Percentiles rank a stretch among this genome's conserved stretches.
phyloP scores from a whole-genome alignment of 176 grass and related monocot genomes.

The Ananas comosus region DNA sequence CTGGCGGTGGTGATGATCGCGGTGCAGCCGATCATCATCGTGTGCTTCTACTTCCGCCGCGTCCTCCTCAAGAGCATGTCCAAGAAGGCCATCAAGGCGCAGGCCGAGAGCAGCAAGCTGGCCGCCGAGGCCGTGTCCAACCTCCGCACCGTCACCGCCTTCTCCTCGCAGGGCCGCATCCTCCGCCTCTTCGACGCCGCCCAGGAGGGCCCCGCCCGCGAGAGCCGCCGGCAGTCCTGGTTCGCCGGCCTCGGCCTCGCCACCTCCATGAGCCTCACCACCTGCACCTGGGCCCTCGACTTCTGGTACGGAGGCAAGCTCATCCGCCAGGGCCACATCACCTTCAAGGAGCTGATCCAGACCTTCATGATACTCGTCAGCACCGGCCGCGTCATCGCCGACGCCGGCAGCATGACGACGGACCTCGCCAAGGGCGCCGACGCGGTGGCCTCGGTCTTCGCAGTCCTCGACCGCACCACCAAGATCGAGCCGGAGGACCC shows the following conservation, averaged over 20 bases:
- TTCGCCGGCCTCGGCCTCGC: conserved; percentile 74
- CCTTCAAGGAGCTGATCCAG: conserved; percentile 67
- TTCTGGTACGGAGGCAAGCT: conserved; percentile 95
- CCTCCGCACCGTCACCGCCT: conserved; percentile 84
- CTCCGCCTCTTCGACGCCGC: conserved; percentile 57
- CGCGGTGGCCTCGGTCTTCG: conserved; percentile 76
- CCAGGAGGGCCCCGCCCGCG: conserved; percentile 62
- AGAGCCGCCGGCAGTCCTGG: conserved; percentile 81
- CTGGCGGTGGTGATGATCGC: conserved; percentile 90
- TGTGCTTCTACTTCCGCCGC: conserved; percentile 82
- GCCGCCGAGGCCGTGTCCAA: conserved; percentile 90
- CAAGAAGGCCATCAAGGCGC: conserved; percentile 61
- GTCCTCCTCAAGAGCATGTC: conserved; percentile 83
- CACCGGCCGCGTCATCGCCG: conserved; percentile 93
- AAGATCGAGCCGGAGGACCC: conserved; percentile 66
- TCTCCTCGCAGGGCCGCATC: conserved; percentile 86
- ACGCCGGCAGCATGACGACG: conserved; percentile 93
- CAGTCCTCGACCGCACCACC: conserved; percentile 66
- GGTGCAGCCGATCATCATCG: conserved; percentile 86
- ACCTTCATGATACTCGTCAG: conserved; percentile 96
- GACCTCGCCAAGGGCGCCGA: conserved; percentile 93
- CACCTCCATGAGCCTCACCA: conserved; percentile 81
- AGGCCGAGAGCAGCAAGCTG: conserved; percentile 79
- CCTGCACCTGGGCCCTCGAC: conserved; percentile 80
- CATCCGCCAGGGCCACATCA: conserved; percentile 49